phyloP scores from a whole-genome alignment of 352 stramenopile species.

The Pythium phragmitis region DNA sequence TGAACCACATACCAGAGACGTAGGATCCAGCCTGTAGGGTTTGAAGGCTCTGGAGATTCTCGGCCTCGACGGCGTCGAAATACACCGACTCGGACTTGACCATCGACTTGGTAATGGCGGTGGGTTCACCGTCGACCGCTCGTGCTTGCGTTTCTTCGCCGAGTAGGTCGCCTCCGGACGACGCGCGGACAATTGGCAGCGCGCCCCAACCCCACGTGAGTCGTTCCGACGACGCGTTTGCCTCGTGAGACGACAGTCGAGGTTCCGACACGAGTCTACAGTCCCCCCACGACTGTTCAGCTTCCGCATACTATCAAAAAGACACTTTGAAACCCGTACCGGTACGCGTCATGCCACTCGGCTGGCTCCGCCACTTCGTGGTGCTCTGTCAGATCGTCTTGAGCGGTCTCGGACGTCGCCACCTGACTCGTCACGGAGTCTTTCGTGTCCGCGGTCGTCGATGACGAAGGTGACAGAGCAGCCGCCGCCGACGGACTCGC shows the following conservation, averaged over 20 bases:
- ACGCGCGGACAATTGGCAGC: constrained; percentile 38
- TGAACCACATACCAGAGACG: constrained; percentile 16
- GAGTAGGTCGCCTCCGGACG: constrained; percentile 20
- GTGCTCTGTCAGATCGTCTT: neutral
- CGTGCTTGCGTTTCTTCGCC: constrained; percentile 16
- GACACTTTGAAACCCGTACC: constrained; percentile 11
- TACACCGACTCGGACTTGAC: constrained; percentile 74
- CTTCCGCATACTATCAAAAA: neutral
- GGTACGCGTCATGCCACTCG: constrained; percentile 38
- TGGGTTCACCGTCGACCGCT: constrained; percentile 22
- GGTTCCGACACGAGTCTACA: constrained; percentile 21
- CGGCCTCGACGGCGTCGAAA: constrained; percentile 71
- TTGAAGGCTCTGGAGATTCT: constrained; percentile 22
- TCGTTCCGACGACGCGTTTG: constrained; percentile 29
- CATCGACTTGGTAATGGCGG: constrained; percentile 67
- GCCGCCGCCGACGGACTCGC: constrained; percentile 35
- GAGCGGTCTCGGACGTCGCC: too few species aligned
- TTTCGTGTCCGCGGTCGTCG: neutral
- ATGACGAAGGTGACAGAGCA: neutral
- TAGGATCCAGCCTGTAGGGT: constrained; percentile 1
- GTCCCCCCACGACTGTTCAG: neutral
- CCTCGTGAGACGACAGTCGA: constrained; percentile 12
- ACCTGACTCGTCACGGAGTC: neutral
- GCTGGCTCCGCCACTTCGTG: neutral
- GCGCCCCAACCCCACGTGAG: constrained; percentile 57